These are phyloP conservation scores for Cryptosporidium felis DNA, from an alignment of 169 alveolate genomes.

Conservation along the genomic window DNA sequence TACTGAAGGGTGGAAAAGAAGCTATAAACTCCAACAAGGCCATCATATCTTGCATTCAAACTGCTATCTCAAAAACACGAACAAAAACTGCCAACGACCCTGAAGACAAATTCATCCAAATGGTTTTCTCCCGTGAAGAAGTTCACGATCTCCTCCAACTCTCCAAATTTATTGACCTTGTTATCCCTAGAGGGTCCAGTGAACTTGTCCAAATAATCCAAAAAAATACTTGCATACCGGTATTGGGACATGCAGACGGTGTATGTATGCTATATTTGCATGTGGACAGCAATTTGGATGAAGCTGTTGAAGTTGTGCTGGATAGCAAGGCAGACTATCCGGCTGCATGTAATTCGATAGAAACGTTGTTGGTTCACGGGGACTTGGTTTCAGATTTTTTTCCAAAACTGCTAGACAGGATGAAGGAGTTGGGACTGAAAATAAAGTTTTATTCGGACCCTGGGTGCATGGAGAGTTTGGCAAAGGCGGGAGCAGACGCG, in stretches of 20 bases:
- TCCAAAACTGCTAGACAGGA: constrained; percentile 33
- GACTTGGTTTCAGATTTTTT: constrained; percentile 45
- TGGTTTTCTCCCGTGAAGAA: constrained; percentile 76
- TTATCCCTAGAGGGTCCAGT: constrained; percentile 80
- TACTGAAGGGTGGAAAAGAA: constrained; percentile 72
- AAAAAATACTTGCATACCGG: constrained; percentile 76
- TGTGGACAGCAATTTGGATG: constrained; percentile 58
- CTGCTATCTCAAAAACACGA: constrained; percentile 21
- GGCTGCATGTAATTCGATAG: constrained; percentile 81
- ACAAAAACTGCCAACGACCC: constrained; percentile 4
- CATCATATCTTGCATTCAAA: neutral
- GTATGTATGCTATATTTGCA: constrained; percentile 78
- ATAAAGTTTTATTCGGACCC: constrained; percentile 39
- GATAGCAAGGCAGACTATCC: constrained; percentile 79
- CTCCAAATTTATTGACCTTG: constrained; percentile 77
- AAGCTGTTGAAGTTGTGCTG: constrained; percentile 72
- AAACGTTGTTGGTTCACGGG: constrained; percentile 75
- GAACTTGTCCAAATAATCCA: constrained; percentile 74
- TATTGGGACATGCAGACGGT: constrained; percentile 78
- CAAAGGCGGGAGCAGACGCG: neutral
- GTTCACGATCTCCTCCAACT: constrained; percentile 73
- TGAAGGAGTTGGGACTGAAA: constrained; percentile 32
- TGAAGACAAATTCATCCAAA: constrained; percentile 67
- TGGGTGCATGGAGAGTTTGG: constrained; percentile 11
- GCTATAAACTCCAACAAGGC: constrained; percentile 49